These are phyloP conservation scores for Pyrenophora graminea DNA, from an alignment of 2,329 filamentous ascomycete genomes.

Conservation along the genomic window DNA sequence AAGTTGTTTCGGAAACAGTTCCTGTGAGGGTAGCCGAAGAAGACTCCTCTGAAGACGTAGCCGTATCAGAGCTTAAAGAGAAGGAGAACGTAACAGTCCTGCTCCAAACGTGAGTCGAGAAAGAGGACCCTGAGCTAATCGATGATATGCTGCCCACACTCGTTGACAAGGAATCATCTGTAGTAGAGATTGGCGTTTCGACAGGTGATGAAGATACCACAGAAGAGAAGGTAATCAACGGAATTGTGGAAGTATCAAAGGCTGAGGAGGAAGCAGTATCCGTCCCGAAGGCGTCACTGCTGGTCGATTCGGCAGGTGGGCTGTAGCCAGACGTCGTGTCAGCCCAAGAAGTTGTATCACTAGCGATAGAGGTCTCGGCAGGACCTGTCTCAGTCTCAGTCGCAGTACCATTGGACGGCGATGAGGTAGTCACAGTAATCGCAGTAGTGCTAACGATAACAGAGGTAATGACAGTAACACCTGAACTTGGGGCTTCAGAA, in stretches of 20 bases:
- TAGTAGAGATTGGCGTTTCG: background rate
- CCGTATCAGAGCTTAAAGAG: background rate
- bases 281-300: background rate
- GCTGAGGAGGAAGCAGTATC: constrained; percentile 2
- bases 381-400: constrained; percentile 4
- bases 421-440: constrained; percentile 2
- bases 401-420: constrained; percentile 5
- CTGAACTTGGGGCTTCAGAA: background rate
- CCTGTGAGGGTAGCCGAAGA: background rate
- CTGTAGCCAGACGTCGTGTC: constrained; percentile 9
- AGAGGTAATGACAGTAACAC: constrained; percentile 4
- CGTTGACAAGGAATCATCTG: background rate
- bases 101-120: constrained; percentile 5
- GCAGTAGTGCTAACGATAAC: background rate
- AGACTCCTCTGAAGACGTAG: background rate
- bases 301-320: constrained; percentile 8
- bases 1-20: background rate
- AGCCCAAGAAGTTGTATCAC: background rate
- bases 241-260: constrained; percentile 3
- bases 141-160: background rate
- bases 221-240: constrained; percentile 9
- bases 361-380: constrained; percentile 2
- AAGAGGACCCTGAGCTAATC: background rate
- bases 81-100: constrained; percentile 7
- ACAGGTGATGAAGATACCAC: background rate